Conservation (phyloP, 805 yeast genomes). For the Ogataea chonburiensis region DNA sequence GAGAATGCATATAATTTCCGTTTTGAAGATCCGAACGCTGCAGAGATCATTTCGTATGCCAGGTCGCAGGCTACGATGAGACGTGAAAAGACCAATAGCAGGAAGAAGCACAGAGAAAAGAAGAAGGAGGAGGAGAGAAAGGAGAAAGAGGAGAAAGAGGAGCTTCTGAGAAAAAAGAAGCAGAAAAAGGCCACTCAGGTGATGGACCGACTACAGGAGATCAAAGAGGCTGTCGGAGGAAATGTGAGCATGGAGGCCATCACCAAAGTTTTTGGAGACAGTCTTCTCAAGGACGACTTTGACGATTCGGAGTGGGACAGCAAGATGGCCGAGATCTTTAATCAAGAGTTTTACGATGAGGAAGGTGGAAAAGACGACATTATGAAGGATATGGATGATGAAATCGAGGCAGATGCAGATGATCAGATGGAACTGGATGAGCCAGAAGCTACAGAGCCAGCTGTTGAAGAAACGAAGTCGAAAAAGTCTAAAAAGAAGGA, state of each 20-base stretch:
- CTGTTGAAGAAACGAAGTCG: constrained; percentile 31
- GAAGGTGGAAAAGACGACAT: constrained; percentile 39
- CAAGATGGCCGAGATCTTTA: constrained; percentile 79
- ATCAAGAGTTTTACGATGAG: constrained; percentile 76
- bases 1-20: constrained; percentile 94
- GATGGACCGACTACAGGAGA: constrained; percentile 63
- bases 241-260: constrained; percentile 58
- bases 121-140: constrained; percentile 53
- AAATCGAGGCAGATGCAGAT: constrained; percentile 32
- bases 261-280: constrained; percentile 66
- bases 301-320: constrained; percentile 90
- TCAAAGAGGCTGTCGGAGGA: constrained; percentile 67
- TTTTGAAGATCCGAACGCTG: constrained; percentile 87
- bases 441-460: constrained; percentile 26
- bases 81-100: constrained; percentile 66
- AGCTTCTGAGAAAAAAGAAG: constrained; percentile 66
- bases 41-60: constrained; percentile 91
- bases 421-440: constrained; percentile 27
- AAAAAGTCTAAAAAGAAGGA: constrained; percentile 57
- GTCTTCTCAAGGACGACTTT: constrained; percentile 82
- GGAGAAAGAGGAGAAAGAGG: constrained; percentile 55
- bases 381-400: constrained; percentile 30
- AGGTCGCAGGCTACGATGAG: constrained; percentile 91
- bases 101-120: constrained; percentile 81
- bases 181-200: constrained; percentile 74